phyloP scores from a whole-genome alignment of 1,284 basidiomycete species.

The Fomitiporia mediterranea region DNA sequence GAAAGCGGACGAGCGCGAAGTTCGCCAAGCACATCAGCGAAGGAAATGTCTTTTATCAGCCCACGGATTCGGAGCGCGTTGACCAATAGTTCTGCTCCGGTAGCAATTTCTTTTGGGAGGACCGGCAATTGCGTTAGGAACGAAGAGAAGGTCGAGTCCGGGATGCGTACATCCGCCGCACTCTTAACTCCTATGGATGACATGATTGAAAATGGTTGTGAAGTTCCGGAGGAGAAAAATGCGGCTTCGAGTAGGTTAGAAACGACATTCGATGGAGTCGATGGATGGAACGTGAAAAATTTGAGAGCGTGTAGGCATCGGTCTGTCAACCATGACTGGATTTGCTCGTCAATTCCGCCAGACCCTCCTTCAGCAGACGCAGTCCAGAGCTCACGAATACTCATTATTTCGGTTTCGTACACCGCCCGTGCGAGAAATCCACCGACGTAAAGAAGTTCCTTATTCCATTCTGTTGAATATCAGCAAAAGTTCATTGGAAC shows the following conservation, averaged over 20 bases:
- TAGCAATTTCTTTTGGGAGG: slow-evolving; percentile 63
- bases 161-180: slow-evolving; percentile 72
- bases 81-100: slow-evolving; percentile 63
- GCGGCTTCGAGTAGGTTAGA: slow-evolving; percentile 72
- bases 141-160: slow-evolving; percentile 65
- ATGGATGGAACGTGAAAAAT: slow-evolving; percentile 85
- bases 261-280: slow-evolving; percentile 87
- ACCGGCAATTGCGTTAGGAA: slow-evolving; percentile 84
- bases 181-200: slow-evolving; percentile 76
- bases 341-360: slow-evolving; percentile 31
- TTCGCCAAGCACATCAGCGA: slow-evolving; percentile 84
- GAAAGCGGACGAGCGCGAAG: slow-evolving; percentile 69
- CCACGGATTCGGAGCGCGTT: slow-evolving; percentile 59
- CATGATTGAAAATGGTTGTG: slow-evolving; percentile 64
- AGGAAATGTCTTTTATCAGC: slow-evolving; percentile 78
- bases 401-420: slow-evolving; percentile 81
- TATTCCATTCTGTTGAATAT: slow-evolving; percentile 71
- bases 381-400: slow-evolving; percentile 53
- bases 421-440: slow-evolving; percentile 78
- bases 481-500: not conserved
- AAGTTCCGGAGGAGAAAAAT: slow-evolving; percentile 70
- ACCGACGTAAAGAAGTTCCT: slow-evolving; percentile 80
- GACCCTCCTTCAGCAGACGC: slow-evolving; percentile 34
- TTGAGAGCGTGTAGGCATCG: slow-evolving; percentile 80
- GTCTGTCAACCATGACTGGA: slow-evolving; percentile 48